Evolutionary conservation across 1,139 yeast genomes (phyloP), one percentile per base, ranked within the genome.

Genomic region (Eremothecium cymbalariae): DNA sequence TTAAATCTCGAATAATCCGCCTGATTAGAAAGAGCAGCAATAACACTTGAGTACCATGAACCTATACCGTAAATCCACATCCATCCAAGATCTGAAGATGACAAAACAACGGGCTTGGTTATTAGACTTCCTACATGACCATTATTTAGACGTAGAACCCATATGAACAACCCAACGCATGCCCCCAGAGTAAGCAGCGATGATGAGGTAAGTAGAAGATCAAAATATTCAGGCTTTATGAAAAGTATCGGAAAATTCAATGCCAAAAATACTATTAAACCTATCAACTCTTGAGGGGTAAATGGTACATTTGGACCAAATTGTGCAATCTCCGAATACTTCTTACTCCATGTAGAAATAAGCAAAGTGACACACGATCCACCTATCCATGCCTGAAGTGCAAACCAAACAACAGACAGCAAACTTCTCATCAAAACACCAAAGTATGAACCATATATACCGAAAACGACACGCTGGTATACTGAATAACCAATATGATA

Each of bases 1-100:
- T 60, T 57, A 49, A 66, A 68, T 39, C 73, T 51, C 4, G 71
- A 55, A 42, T 54, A 68, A 45, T 68, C 73, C 25, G 67, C 49
- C 41, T 64, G 67, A 45, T 68, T 68, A 18, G 70, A 56, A 18
- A 64, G 51, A 38, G 58, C 67, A 1, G 68, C 57, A 11, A 64
- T 52, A 11, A 63, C 33, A 14, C 56, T 51, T 12, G 63, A 60
- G 34, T 58, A 60, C 60, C 60, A 57, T 6, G 51, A 44, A n/a
- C 55, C 43, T 37, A 53, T 51, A 2, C 53, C 57, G 26, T 53
- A 48, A 9, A 57, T 31, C 59, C 60, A 57, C 42, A 43, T 44
- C 59, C 59, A 56, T 4, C 48, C 57, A 9, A 22, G 27, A 4
- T 30, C 27, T 7, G 22, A 17, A 2, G 27, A 39, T 11, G 38